Evolutionary conservation across 768 basidiomycete species (phyloP).

Genomic region (Leucocoprinus birnbaumii): DNA sequence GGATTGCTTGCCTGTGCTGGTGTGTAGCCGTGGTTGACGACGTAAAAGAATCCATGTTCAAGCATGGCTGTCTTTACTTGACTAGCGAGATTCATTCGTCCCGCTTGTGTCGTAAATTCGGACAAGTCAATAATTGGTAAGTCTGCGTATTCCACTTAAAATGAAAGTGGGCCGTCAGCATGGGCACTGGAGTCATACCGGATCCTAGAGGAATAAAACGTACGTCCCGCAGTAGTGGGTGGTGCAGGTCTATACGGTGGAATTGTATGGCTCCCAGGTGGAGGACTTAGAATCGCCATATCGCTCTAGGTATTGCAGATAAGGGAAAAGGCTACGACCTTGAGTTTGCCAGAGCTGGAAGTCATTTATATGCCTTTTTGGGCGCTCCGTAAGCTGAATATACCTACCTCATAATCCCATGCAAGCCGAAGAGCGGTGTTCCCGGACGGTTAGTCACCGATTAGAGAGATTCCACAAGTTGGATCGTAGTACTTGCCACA

Average conservation of each 20-base stretch:
- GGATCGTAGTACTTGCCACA: no score
- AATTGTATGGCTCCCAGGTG: neutral
- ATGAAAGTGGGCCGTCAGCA: neutral
- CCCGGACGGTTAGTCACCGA: no score
- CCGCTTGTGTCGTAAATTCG: conserved; percentile 32
- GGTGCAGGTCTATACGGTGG: conserved; percentile 20
- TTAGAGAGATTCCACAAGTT: no score
- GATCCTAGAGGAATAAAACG: neutral
- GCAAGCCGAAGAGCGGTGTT: no score
- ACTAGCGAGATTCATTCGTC: conserved; percentile 31
- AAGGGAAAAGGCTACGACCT: no score
- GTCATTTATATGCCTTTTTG: no score
- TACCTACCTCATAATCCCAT: no score
- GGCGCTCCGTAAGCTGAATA: no score
- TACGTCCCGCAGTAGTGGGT: conserved; percentile 17
- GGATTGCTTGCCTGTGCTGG: conserved; percentile 28
- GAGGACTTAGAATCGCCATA: neutral
- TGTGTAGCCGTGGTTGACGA: conserved; percentile 44
- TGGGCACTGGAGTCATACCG: neutral
- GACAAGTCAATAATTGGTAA: conserved; percentile 53
- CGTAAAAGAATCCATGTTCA: conserved; percentile 45
- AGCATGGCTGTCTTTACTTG: conserved; percentile 45
- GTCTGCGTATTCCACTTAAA: conserved; percentile 38
- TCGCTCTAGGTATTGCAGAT: no score
- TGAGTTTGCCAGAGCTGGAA: no score